Evolutionary conservation across 768 basidiomycete genomes (phyloP).

Genomic region (Psilocybe cubensis): DNA sequence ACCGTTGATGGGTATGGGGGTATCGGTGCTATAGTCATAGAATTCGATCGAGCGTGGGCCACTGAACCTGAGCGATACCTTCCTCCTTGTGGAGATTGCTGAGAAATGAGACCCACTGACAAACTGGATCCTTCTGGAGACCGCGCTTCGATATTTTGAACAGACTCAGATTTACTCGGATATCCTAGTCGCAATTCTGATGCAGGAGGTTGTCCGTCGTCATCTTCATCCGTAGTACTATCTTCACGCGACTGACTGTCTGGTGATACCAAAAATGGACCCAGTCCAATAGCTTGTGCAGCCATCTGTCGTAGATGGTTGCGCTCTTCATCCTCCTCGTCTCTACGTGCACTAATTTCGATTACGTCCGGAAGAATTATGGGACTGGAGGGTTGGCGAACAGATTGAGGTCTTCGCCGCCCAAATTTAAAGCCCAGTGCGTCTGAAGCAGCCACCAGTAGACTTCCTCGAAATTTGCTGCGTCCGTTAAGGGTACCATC

Average conservation of each 20-base stretch:
- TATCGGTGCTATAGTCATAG: constrained; percentile 39
- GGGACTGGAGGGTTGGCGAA: constrained; percentile 38
- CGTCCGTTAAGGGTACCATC: constrained; percentile 21
- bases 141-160: constrained; percentile 20
- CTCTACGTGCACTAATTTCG: constrained; percentile 63
- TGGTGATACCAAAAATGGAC: constrained; percentile 51
- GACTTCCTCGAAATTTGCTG: constrained; percentile 43
- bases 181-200: constrained; percentile 17
- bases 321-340: constrained; percentile 73
- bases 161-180: constrained; percentile 22
- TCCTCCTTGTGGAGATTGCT: constrained; percentile 21
- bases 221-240: constrained; percentile 41
- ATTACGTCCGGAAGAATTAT: constrained; percentile 70
- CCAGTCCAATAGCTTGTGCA: constrained; percentile 76
- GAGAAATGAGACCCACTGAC: constrained; percentile 31
- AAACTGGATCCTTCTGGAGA: constrained; percentile 38
- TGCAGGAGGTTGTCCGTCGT: constrained; percentile 30
- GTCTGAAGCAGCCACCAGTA: constrained; percentile 59
- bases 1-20: constrained; percentile 70
- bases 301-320: constrained; percentile 76
- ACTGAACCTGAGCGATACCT: constrained; percentile 44
- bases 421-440: constrained; percentile 53
- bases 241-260: constrained; percentile 38
- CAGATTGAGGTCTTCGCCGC: constrained; percentile 41
- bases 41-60: constrained; percentile 40